Evolutionary conservation across 345 rosid genomes (phyloP).

Genomic region (Melaleuca quinquenervia): DNA sequence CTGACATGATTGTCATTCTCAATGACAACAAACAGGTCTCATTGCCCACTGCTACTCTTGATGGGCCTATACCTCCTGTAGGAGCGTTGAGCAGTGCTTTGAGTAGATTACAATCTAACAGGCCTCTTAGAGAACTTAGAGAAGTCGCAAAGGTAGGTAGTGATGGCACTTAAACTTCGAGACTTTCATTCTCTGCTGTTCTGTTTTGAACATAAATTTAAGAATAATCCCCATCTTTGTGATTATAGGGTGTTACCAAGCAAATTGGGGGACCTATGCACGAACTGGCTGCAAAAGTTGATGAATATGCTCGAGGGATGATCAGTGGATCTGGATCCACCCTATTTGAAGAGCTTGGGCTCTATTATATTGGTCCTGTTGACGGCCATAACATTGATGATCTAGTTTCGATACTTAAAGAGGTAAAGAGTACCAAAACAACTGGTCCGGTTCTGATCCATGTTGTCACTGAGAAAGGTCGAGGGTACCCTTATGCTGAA

Average conservation of each 20-base stretch:
- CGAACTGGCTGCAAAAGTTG: constrained; percentile 89
- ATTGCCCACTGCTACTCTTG: constrained; percentile 84
- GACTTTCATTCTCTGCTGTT: not conserved
- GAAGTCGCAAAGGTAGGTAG: constrained; percentile 88
- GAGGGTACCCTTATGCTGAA: constrained; percentile 97
- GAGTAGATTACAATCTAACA: constrained; percentile 83
- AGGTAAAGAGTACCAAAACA: constrained; percentile 87
- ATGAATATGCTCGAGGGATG: constrained; percentile 98
- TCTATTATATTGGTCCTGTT: constrained; percentile 94
- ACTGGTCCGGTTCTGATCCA: constrained; percentile 92
- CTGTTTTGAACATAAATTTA: not conserved
- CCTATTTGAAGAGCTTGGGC: constrained; percentile 91
- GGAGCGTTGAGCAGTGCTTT: constrained; percentile 99
- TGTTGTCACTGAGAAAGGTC: constrained; percentile 97
- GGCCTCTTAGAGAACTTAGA: constrained; percentile 88
- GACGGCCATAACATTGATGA: constrained; percentile 95
- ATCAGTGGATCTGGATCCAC: constrained; percentile 95
- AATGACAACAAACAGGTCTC: constrained; percentile 98
- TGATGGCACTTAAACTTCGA: not conserved
- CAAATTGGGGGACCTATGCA: constrained; percentile 92
- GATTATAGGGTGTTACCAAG: constrained; percentile 82
- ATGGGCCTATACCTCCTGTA: constrained; percentile 92
- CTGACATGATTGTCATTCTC: constrained; percentile 94
- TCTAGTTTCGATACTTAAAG: constrained; percentile 70
- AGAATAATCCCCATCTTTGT: not conserved